Base-by-base conservation (phyloP, 2,329 filamentous ascomycete genomes). In the Geoglossum cookeanum region DNA sequence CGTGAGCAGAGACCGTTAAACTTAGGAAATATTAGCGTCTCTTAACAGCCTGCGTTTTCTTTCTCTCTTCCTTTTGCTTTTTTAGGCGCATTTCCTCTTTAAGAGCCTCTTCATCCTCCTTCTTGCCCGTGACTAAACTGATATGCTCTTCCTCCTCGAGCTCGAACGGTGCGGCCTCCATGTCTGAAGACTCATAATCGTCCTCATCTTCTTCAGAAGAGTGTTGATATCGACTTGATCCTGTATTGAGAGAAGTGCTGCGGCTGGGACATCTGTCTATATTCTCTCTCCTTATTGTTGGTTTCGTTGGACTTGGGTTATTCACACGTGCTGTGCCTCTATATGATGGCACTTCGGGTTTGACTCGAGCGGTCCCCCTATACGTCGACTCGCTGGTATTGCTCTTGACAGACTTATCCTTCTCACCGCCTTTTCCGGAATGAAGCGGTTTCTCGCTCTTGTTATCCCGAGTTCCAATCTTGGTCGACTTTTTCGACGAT, bases 91-190 rank as follows among this genome's bases (percentile, higher is more conserved):
- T 65, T 63, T 76, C 74, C 37, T 64, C 59, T 3, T 65, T 68
- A 60, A 69, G 62, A 58, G 75, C 72, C 62, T 71, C 66, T 61
- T 74, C 73, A 58, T 76, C 74, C 61, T 76, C 74, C 57, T 64
- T 65, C 55, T 66, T 69, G 5, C 74, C 74, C 45, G 61, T 63
- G 57, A 65, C 68, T 37, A 72, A 61, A 6, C 74, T 72, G 13
- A 60, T 59, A 27, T 64, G 65, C 62, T 76, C 74, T 63, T 76
- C 74, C 30, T 67, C 60, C 57, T 73, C 71, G 54, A 75, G 63
- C 59, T 75, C 73, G 55, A 68, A 65, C 22, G 71, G 65, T 27
- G 72, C 74, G 55, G 72, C 74, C 63, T 76, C 74, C 74, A 76
- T 76, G 59, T 74, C 73, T n/a, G 71, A 73, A 6, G 70, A 73